Percentiles rank a stretch among this genome's conserved stretches.
Conservation (phyloP, 805 yeast genomes). For the Pichia rugopelliculosa region DNA sequence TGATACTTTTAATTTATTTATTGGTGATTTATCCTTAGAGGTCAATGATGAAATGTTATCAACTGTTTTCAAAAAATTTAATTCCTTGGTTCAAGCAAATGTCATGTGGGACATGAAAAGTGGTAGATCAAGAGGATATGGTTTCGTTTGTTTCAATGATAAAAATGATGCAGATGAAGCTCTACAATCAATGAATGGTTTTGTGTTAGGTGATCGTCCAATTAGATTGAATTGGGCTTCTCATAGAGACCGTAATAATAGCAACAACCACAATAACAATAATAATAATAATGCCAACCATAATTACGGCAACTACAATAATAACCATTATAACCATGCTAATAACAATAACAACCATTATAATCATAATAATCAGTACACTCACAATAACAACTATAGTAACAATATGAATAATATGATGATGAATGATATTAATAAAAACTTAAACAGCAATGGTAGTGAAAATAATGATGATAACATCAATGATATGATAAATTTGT, state of each 20-base stretch:
- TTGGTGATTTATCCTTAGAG: slow-evolving; percentile 80
- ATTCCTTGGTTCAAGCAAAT: slow-evolving; percentile 69
- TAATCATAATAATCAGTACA: slow-evolving; percentile 13
- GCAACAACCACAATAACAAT: background rate
- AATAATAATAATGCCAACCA: slow-evolving; percentile 5
- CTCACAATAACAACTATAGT: slow-evolving; percentile 16
- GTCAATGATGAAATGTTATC: slow-evolving; percentile 69
- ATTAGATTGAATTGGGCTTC: slow-evolving; percentile 87
- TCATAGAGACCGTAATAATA: slow-evolving; percentile 41
- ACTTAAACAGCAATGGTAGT: background rate
- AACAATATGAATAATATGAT: slow-evolving; percentile 5
- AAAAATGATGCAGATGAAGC: slow-evolving; percentile 70
- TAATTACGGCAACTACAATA: background rate
- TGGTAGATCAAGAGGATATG: slow-evolving; percentile 86
- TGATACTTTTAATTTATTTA: slow-evolving; percentile 63
- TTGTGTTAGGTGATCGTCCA: slow-evolving; percentile 61
- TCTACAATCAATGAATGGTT: slow-evolving; percentile 66
- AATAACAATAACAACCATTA: slow-evolving; percentile 7
- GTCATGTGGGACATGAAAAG: slow-evolving; percentile 98
- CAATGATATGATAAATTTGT: background rate
- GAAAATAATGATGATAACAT: background rate
- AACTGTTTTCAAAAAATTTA: slow-evolving; percentile 48
- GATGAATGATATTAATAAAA: background rate
- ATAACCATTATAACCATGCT: slow-evolving; percentile 12
- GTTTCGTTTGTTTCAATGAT: slow-evolving; percentile 71